phyloP scores from a whole-genome alignment of 176 grass and related monocot genomes.

The Dactylis glomerata region DNA sequence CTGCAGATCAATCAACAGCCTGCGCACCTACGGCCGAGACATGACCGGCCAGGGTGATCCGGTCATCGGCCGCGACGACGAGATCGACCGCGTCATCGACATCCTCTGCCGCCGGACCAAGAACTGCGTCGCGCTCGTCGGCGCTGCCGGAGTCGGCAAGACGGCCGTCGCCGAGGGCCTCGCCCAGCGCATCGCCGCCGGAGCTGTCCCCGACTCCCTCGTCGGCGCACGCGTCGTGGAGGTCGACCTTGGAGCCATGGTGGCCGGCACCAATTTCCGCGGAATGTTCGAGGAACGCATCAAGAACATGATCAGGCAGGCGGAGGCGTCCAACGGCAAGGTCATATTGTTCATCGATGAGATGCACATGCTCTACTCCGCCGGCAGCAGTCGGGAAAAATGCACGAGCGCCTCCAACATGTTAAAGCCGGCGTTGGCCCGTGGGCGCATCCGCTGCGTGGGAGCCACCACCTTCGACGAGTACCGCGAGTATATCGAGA shows the following conservation, averaged over 20 bases:
- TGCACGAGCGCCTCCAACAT: neutral
- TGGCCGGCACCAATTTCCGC: neutral
- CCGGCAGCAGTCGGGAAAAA: neutral
- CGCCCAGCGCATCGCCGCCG: neutral
- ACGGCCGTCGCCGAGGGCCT: neutral
- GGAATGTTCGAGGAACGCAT: neutral
- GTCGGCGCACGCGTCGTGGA: neutral
- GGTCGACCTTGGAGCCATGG: neutral
- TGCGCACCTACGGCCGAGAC: too few relatives aligned
- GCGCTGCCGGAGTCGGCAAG: neutral
- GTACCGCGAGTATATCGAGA: too few relatives aligned
- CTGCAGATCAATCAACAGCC: neutral
- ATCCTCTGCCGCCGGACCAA: too few relatives aligned
- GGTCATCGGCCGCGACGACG: too few relatives aligned
- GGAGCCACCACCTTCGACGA: too few relatives aligned
- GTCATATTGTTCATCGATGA: too few relatives aligned
- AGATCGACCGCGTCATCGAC: too few relatives aligned
- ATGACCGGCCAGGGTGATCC: too few relatives aligned
- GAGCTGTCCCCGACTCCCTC: neutral
- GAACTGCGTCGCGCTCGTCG: neutral
- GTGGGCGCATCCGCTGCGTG: neutral
- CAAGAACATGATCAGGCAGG: too few relatives aligned
- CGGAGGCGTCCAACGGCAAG: too few relatives aligned
- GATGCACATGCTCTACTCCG: too few relatives aligned
- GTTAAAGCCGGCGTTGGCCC: neutral